Evolutionary conservation across 257 asterid species (phyloP).

Genomic region (Primulina tabacum): DNA sequence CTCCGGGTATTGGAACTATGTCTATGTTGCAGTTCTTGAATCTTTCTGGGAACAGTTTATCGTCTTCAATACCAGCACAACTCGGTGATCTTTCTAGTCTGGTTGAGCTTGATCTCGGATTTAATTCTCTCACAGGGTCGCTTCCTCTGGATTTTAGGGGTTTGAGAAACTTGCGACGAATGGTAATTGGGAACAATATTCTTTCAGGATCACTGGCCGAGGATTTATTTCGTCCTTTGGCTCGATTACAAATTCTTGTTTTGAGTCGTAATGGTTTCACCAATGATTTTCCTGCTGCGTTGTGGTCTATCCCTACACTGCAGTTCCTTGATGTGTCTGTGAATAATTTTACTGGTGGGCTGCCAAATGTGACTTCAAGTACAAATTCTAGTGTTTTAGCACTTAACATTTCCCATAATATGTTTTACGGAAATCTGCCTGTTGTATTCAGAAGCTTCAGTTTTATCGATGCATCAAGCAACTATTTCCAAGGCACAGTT

Average conservation of each 20-base stretch:
- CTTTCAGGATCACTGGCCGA: slow-evolving; percentile 61
- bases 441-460: slow-evolving; percentile 48
- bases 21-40: slow-evolving; percentile 53
- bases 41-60: slow-evolving; percentile 67
- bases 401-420: slow-evolving; percentile 62
- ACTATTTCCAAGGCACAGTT: slow-evolving; percentile 73
- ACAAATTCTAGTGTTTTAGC: slow-evolving; percentile 37
- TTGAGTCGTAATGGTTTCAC: slow-evolving; percentile 50
- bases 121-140: slow-evolving; percentile 57
- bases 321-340: slow-evolving; percentile 61
- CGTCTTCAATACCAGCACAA: slow-evolving; percentile 73
- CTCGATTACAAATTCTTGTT: slow-evolving; percentile 48
- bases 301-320: slow-evolving; percentile 72
- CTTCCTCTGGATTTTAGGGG: slow-evolving; percentile 53
- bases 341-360: slow-evolving; percentile 71
- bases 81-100: slow-evolving; percentile 65
- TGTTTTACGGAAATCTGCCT: slow-evolving; percentile 69
- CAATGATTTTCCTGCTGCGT: slow-evolving; percentile 47
- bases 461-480: slow-evolving; percentile 58
- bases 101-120: slow-evolving; percentile 77
- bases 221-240: slow-evolving; percentile 45
- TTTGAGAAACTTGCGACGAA: slow-evolving; percentile 51
- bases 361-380: slow-evolving; percentile 45
- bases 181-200: slow-evolving; percentile 46
- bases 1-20: slow-evolving; percentile 57